A percentile compares a stretch with the other conserved stretches of the same genome.
Evolutionary conservation across 352 stramenopile genomes (phyloP).

Genomic region (Phytopythium mirpurense): DNA sequence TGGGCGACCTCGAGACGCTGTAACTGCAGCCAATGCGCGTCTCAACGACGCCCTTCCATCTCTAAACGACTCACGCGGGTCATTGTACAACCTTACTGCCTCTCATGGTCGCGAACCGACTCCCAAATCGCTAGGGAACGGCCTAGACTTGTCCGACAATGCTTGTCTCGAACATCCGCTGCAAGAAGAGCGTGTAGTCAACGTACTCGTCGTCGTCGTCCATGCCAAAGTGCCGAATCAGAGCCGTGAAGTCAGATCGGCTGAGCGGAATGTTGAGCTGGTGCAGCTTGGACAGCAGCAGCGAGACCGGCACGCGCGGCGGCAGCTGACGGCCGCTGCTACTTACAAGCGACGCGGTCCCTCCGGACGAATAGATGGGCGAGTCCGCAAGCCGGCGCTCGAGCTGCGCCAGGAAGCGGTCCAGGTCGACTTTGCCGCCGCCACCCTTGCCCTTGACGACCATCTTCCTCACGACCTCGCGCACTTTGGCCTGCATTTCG

Average conservation of each 20-base stretch:
- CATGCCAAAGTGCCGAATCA: slow-evolving; percentile 54
- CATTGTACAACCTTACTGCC: too few relatives aligned
- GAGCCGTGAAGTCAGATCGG: slow-evolving; percentile 23
- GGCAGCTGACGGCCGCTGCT: slow-evolving; percentile 3
- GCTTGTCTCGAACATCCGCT: slow-evolving; percentile 33
- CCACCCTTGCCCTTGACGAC: slow-evolving; percentile 37
- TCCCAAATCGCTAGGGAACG: background rate
- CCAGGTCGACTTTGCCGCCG: slow-evolving; percentile 38
- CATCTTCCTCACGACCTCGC: slow-evolving; percentile 30
- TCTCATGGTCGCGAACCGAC: too few relatives aligned
- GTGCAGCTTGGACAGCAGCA: slow-evolving; percentile 37
- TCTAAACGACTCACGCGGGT: background rate
- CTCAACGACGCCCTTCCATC: too few relatives aligned
- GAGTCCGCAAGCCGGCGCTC: slow-evolving; percentile 26
- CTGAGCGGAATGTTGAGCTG: slow-evolving; percentile 38
- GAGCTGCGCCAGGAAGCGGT: slow-evolving; percentile 38
- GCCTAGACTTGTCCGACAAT: background rate
- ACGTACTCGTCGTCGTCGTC: slow-evolving; percentile 27
- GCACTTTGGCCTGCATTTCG: slow-evolving; percentile 29
- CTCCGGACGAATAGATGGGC: slow-evolving; percentile 8
- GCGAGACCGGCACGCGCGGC: slow-evolving; percentile 11
- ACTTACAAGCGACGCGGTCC: background rate
- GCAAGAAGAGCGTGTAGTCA: slow-evolving; percentile 35
- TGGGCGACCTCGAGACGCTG: background rate
- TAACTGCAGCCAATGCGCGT: background rate